Evolutionary conservation across 1,284 basidiomycete species (phyloP).

Genomic region (Rhodotorula sp.): DNA sequence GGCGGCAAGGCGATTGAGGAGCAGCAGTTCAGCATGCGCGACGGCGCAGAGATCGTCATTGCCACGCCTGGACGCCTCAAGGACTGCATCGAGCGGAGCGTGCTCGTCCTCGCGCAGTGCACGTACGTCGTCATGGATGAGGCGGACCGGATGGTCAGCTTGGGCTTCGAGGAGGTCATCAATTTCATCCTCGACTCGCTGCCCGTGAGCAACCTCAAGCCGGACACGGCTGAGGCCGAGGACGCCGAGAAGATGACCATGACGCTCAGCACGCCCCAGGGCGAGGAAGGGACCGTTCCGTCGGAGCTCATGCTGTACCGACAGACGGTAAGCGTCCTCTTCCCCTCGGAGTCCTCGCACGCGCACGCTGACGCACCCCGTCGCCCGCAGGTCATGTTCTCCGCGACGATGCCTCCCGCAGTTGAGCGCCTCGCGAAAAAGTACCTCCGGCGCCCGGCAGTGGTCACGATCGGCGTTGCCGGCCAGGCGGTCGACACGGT

Average conservation of each 20-base stretch:
- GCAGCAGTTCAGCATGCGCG: constrained; percentile 91
- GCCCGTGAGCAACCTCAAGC: constrained; percentile 80
- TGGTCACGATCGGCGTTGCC: constrained; percentile 96
- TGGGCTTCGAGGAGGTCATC: constrained; percentile 92
- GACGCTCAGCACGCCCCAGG: constrained; percentile 40
- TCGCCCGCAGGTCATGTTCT: constrained; percentile 64
- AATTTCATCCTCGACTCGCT: constrained; percentile 93
- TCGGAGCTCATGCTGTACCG: constrained; percentile 45
- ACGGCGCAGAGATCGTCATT: constrained; percentile 97
- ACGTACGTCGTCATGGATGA: constrained; percentile 99
- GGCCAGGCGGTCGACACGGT: constrained; percentile 97
- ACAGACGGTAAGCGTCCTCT: constrained; percentile 44
- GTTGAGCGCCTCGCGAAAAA: constrained; percentile 93
- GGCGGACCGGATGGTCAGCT: constrained; percentile 97
- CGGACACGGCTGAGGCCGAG: constrained; percentile 59
- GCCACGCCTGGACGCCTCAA: constrained; percentile 97
- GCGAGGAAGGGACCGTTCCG: constrained; percentile 46
- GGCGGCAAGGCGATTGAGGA: constrained; percentile 92
- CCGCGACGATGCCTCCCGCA: constrained; percentile 95
- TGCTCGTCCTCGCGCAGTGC: constrained; percentile 92
- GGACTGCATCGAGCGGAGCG: constrained; percentile 93
- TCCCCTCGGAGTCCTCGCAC: neutral
- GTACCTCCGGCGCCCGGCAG: constrained; percentile 87
- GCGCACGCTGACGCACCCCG: neutral
- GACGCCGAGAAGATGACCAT: constrained; percentile 47